Evolutionary conservation across 2,329 filamentous ascomycete genomes (phyloP), one percentile per base, ranked within the genome.

Genomic region (Plenodomus biglobosus): DNA sequence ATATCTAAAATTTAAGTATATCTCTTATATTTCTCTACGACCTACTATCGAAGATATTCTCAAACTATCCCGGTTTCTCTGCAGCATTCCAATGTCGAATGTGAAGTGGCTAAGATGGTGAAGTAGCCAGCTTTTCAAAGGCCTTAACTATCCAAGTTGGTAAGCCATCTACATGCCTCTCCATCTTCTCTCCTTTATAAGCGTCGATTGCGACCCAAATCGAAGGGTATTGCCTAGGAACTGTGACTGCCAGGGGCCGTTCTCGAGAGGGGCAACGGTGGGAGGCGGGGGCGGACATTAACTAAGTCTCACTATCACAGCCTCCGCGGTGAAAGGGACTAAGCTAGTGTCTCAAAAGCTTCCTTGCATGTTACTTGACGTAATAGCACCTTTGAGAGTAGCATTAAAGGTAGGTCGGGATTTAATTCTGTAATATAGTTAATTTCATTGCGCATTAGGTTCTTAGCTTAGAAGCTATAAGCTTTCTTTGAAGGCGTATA

Each of bases 301-400:
- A n/a, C n/a, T n/a, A 49, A 72, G 66, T 57, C 64, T 68, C 43
- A 52, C 67, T 52, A 72, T 44, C 16, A 71, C 65, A 38, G 40
- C 53, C 35, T 69, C 52, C 55, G 61, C 62, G 52, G 71, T 40
- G 32, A 63, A 59, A 50, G 61, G 69, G 42, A 69, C 51, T 53
- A 73, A 54, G 22, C 70, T 53, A 61, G 65, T 61, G 48, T 58
- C 62, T 58, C 46, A 40, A 56, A 72, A 71, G 45, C 56, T 53
- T 63, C 38, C 48, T 43, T 52, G 34, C 36, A 66, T 65, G 52
- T 71, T 72, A 42, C 53, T 41, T 38, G 49, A 22, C 44, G 55
- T 71, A 44, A 72, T 58, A 44, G 55, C 50, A 27, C 49, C 17
- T 8, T 50, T 42, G 56, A 55, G 64, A 30, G 64, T 64, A 20